Conservation (phyloP, 306 rosid species). For the Parietaria judaica region DNA sequence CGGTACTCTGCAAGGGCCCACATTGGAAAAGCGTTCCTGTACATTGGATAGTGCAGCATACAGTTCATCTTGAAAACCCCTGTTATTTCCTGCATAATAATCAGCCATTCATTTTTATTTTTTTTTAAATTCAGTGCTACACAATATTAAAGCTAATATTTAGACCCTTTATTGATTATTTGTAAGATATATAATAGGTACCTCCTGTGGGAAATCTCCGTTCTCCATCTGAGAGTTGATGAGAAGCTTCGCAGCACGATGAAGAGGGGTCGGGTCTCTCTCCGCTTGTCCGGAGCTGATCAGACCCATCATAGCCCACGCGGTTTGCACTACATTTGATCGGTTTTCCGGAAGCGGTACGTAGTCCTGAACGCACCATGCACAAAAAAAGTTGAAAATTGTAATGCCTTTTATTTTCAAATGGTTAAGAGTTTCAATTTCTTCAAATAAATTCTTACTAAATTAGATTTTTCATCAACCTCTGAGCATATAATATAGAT, state of each 20-base stretch:
- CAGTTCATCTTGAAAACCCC: slow-evolving; percentile 7
- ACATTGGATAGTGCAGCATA: not conserved
- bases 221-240: slow-evolving; percentile 2
- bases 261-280: slow-evolving; percentile 7
- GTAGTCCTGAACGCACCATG: not conserved
- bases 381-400: too few relatives aligned
- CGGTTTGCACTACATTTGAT: slow-evolving; percentile 1
- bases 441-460: too few relatives aligned
- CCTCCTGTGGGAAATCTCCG: not conserved
- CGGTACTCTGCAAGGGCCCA: slow-evolving; percentile 9
- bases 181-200: too few relatives aligned
- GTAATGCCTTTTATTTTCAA: too few relatives aligned
- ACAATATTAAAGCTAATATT: too few relatives aligned
- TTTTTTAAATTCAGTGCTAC: too few relatives aligned
- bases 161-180: too few relatives aligned
- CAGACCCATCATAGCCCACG: slow-evolving; percentile 6
- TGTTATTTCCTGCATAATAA: slow-evolving; percentile 1
- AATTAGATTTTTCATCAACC: not conserved
- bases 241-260: not conserved
- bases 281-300: not conserved
- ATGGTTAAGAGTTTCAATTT: too few relatives aligned
- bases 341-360: not conserved
- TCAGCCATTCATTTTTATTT: too few relatives aligned
- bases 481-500: not conserved
- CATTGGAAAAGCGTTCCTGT: not conserved